These are phyloP conservation scores for Rhizopus delemar DNA, from an alignment of 371 early-diverging fungal species.

Conservation along the genomic window DNA sequence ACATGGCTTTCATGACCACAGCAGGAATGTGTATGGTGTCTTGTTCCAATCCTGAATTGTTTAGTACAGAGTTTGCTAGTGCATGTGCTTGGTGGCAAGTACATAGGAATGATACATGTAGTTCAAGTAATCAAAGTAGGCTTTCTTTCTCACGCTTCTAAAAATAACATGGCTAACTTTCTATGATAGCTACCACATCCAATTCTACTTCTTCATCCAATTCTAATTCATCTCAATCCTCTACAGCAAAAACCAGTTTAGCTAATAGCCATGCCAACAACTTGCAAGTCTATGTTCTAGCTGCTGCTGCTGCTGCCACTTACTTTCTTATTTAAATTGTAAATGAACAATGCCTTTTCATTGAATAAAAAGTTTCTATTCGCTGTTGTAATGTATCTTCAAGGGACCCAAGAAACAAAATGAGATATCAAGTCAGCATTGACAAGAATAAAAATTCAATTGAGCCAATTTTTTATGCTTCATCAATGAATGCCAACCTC, in stretches of 20 bases:
- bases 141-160: background rate
- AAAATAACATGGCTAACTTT: no score
- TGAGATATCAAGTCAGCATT: no score
- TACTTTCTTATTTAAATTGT: background rate
- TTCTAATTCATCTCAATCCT: background rate
- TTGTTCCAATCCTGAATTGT: conserved; percentile 24
- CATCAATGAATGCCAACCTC: no score
- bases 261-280: background rate
- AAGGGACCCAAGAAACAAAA: no score
- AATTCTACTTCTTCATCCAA: background rate
- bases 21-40: conserved; percentile 39
- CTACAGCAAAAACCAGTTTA: background rate
- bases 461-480: no score
- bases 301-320: background rate
- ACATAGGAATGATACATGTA: conserved; percentile 23
- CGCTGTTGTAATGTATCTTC: no score
- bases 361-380: no score
- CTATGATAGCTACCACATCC: background rate
- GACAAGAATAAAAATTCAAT: no score
- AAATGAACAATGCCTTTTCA: no score
- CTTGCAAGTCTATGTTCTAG: background rate
- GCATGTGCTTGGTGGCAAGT: conserved; percentile 25
- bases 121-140: background rate
- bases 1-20: conserved; percentile 33
- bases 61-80: conserved; percentile 22